phyloP scores from a whole-genome alignment of 2,329 filamentous ascomycete genomes.

The Chrysoporthe puriensis region DNA sequence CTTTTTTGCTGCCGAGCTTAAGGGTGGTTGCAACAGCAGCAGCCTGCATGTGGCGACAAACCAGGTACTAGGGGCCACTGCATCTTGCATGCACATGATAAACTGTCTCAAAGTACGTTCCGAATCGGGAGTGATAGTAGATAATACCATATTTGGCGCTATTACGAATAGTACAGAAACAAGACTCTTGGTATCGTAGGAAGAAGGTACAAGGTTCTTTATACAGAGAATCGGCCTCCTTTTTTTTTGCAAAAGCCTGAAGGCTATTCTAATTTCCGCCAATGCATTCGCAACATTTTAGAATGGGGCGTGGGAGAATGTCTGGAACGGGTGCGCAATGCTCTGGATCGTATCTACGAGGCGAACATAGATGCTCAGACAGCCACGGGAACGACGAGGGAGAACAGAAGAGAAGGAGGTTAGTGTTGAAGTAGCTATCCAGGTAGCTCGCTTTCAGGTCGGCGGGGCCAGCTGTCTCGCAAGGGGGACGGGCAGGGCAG shows the following conservation, averaged over 20 bases:
- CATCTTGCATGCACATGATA: not conserved
- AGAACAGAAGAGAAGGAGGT: too few species aligned
- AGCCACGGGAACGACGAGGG: too few species aligned
- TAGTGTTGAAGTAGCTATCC: too few species aligned
- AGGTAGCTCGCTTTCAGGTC: too few species aligned
- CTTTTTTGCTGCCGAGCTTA: not conserved
- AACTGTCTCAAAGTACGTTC: not conserved
- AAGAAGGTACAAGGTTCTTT: too few species aligned
- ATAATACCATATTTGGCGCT: not conserved
- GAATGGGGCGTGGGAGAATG: not conserved
- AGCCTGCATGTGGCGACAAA: not conserved
- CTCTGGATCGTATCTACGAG: too few species aligned
- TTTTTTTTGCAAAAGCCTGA: not conserved
- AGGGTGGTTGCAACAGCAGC: not conserved
- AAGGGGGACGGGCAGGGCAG: too few species aligned
- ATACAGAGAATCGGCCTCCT: not conserved
- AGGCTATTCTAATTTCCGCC: not conserved
- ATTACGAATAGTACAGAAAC: not conserved
- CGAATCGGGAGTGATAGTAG: not conserved
- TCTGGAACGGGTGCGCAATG: not conserved
- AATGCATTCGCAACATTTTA: not conserved
- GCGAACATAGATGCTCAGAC: too few species aligned
- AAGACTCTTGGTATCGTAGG: not conserved
- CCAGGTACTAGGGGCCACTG: not conserved
- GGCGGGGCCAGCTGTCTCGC: too few species aligned